Evolutionary conservation across 306 rosid genomes (phyloP).

Genomic region (Fragaria vesca): DNA sequence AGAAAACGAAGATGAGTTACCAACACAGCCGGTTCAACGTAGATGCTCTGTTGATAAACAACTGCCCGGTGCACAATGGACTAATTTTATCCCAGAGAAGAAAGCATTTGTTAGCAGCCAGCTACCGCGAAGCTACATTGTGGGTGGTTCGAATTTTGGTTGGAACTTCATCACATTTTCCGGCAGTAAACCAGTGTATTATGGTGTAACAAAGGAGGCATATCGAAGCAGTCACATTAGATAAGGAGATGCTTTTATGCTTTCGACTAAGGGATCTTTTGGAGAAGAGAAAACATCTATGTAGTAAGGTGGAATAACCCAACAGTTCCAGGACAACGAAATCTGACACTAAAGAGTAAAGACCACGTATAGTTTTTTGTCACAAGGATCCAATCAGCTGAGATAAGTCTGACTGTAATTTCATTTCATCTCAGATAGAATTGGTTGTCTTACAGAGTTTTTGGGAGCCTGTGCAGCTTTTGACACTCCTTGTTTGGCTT

Average conservation of each 20-base stretch:
- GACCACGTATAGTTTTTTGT: neutral
- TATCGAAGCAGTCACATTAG: slow-evolving; percentile 33
- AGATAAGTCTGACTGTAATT: neutral
- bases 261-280: neutral
- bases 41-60: slow-evolving; percentile 9
- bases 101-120: slow-evolving; percentile 23
- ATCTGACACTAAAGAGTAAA: neutral
- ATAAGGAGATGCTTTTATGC: neutral
- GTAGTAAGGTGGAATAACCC: neutral
- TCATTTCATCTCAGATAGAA: neutral
- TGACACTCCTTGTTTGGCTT: neutral
- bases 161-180: slow-evolving; percentile 70
- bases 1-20: slow-evolving; percentile 20
- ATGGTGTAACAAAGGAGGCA: slow-evolving; percentile 61
- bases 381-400: neutral
- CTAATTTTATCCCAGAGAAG: slow-evolving; percentile 28
- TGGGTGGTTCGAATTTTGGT: slow-evolving; percentile 83
- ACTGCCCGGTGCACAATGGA: slow-evolving; percentile 21
- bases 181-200: slow-evolving; percentile 51
- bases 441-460: neutral
- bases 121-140: slow-evolving; percentile 47
- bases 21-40: slow-evolving; percentile 21
- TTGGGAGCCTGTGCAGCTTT: neutral
- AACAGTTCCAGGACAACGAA: neutral
- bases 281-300: neutral